These are phyloP conservation scores for rapeseed (Brassica napus) DNA, from an alignment of 345 rosid species.

Conservation along the genomic window Da-Ae NC_063450.1:48631001-48631500, in stretches of 20 bases:
- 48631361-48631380: constrained; percentile 76
- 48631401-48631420: constrained; percentile 92
- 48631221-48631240: constrained; percentile 92
- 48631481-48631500: background rate
- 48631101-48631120: constrained; percentile 76
- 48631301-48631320: constrained; percentile 17
- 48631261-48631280: constrained; percentile 22
- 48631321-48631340: constrained; percentile 94
- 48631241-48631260: constrained; percentile 41
- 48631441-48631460: background rate
- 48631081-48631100: constrained; percentile 42
- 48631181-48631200: constrained; percentile 81
- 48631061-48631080: background rate
- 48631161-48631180: constrained; percentile 77
- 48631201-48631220: constrained; percentile 83
- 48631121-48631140: constrained; percentile 65
- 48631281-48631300: background rate
- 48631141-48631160: constrained; percentile 74
- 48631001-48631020: constrained; percentile 83
- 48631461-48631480: background rate
- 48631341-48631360: constrained; percentile 90
- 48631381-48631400: constrained; percentile 79
- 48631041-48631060: constrained; percentile 15
- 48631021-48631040: constrained; percentile 49
- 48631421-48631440: constrained; percentile 24